Conservation (phyloP, 2,329 filamentous ascomycete genomes). For the Sporothrix euskadiensis region DNA sequence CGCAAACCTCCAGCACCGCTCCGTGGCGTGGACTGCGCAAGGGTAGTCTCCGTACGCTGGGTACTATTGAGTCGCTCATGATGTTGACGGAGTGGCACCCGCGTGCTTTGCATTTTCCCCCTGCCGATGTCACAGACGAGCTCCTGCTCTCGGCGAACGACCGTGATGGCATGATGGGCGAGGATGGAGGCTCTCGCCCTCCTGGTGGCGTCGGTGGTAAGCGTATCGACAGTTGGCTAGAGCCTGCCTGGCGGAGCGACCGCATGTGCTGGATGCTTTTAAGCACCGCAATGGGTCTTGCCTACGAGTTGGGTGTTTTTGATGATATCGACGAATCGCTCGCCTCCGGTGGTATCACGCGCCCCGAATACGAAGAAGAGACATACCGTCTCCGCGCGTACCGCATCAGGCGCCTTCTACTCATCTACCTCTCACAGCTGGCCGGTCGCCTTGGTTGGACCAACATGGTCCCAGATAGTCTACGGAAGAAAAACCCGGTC, state of each 20-base stretch:
- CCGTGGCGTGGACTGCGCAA: constrained; percentile 69
- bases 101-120: constrained; percentile 88
- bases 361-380: constrained; percentile 71
- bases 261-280: constrained; percentile 98
- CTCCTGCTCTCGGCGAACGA: constrained; percentile 64
- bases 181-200: constrained; percentile 47
- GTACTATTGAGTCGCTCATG: constrained; percentile 91
- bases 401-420: constrained; percentile 80
- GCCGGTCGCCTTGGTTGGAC: constrained; percentile 89
- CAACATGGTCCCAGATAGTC: constrained; percentile 79
- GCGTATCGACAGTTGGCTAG: constrained; percentile 91
- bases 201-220: constrained; percentile 79
- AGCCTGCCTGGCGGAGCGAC: constrained; percentile 91
- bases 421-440: constrained; percentile 92
- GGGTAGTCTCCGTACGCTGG: constrained; percentile 81
- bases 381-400: constrained; percentile 73
- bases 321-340: constrained; percentile 78
- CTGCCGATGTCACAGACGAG: constrained; percentile 72
- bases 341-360: constrained; percentile 58
- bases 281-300: constrained; percentile 84
- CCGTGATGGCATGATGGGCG: constrained; percentile 44
- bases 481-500: constrained; percentile 60
- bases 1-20: constrained; percentile 66
- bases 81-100: constrained; percentile 98
- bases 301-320: constrained; percentile 93